Evolutionary conservation across 768 basidiomycete species (phyloP).

Genomic region (Boletus subparvulus): DNA sequence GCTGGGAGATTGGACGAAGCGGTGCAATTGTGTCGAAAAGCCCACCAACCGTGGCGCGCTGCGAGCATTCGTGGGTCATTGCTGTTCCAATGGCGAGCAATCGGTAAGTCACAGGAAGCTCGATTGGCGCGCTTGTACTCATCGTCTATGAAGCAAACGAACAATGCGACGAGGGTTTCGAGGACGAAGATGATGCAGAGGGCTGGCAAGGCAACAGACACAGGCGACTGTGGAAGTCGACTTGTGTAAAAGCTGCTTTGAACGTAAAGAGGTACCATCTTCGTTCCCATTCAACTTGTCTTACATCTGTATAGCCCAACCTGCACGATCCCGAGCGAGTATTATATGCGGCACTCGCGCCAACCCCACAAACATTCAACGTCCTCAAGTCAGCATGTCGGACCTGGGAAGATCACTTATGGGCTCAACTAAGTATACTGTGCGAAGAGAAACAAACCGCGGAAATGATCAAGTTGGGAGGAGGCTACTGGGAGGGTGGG

Average conservation of each 20-base stretch:
- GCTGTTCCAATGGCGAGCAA: conserved; percentile 71
- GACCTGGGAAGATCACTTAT: conserved; percentile 95
- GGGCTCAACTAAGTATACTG: conserved; percentile 82
- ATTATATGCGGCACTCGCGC: conserved; percentile 83
- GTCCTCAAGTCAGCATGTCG: conserved; percentile 73
- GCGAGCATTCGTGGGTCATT: conserved; percentile 84
- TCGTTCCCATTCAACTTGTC: background rate
- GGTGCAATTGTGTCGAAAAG: conserved; percentile 73
- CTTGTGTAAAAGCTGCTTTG: conserved; percentile 75
- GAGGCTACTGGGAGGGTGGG: conserved; percentile 81
- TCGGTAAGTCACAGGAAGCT: conserved; percentile 48
- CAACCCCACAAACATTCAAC: conserved; percentile 61
- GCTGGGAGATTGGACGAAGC: conserved; percentile 86
- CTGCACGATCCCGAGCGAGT: conserved; percentile 76
- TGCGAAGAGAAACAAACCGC: conserved; percentile 78
- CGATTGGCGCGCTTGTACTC: conserved; percentile 26
- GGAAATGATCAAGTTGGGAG: conserved; percentile 61
- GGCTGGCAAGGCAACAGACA: conserved; percentile 73
- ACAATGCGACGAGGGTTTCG: conserved; percentile 45
- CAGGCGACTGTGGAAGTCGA: conserved; percentile 83
- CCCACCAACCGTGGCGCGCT: conserved; percentile 90
- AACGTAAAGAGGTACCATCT: conserved; percentile 46
- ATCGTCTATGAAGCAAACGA: conserved; percentile 47
- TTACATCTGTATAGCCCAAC: conserved; percentile 40
- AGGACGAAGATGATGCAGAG: conserved; percentile 44